These are phyloP conservation scores for Phytophthora sansomeana DNA, from an alignment of 352 stramenopile species.

Conservation along the genomic window DNA sequence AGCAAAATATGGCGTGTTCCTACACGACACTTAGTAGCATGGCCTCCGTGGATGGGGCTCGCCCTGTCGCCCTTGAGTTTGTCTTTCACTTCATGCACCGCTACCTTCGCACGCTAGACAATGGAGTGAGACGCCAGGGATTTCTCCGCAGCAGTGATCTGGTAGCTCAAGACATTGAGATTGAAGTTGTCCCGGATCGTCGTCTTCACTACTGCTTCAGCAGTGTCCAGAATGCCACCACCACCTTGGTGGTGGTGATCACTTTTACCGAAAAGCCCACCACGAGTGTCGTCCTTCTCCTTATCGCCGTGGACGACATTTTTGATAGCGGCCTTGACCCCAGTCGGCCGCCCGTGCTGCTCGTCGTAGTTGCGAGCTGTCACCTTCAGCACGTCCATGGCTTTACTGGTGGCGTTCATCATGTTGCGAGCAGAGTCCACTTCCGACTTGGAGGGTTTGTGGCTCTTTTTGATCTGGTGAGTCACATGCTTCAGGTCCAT, in stretches of 20 bases:
- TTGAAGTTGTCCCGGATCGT: constrained; percentile 29
- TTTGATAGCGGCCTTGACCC: constrained; percentile 28
- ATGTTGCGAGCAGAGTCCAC: constrained; percentile 21
- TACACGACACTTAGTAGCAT: too few relatives aligned
- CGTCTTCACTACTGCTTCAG: constrained; percentile 27
- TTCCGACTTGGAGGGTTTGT: constrained; percentile 21
- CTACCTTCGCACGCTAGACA: constrained; percentile 28
- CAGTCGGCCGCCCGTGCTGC: constrained; percentile 13
- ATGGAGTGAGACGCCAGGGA: constrained; percentile 12
- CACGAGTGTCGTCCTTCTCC: not conserved
- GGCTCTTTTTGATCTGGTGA: constrained; percentile 23
- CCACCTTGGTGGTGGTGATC: not conserved
- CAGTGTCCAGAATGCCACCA: constrained; percentile 18
- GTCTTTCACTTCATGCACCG: constrained; percentile 26
- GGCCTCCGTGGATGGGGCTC: not conserved
- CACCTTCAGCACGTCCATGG: constrained; percentile 22
- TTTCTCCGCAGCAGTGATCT: constrained; percentile 29
- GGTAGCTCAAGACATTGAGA: constrained; percentile 32
- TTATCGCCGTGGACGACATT: constrained; percentile 13
- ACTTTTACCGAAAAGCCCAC: not conserved
- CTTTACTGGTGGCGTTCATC: constrained; percentile 20
- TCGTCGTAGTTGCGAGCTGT: constrained; percentile 31
- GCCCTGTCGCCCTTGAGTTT: constrained; percentile 21
- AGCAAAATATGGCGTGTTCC: too few relatives aligned
- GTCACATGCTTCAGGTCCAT: constrained; percentile 28